phyloP scores from a whole-genome alignment of 495 filamentous ascomycete species.

The Penicillium lagena region DNA sequence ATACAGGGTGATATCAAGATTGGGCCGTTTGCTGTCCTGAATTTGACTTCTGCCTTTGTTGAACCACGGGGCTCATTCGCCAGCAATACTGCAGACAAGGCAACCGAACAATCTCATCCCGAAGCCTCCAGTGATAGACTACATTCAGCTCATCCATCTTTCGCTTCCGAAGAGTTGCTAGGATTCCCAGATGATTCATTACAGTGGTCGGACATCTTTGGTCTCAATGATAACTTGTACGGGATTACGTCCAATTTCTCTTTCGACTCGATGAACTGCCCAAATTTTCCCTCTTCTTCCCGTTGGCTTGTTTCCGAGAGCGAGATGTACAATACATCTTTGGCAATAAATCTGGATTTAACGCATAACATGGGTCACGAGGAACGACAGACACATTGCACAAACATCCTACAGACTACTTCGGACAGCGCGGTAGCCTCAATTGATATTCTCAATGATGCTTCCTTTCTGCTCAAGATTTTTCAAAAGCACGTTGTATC shows the following conservation, averaged over 20 bases:
- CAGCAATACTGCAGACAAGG: background rate
- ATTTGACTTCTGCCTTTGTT: background rate
- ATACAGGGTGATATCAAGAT: slow-evolving; percentile 7
- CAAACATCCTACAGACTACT: no score
- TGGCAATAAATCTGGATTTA: no score
- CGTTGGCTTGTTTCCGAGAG: background rate
- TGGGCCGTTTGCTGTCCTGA: slow-evolving; percentile 17
- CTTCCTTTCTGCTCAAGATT: slow-evolving; percentile 17
- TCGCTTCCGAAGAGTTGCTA: no score
- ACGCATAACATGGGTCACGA: no score
- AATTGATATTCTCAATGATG: slow-evolving; percentile 8
- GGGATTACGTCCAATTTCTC: slow-evolving; percentile 3
- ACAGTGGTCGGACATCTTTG: slow-evolving; percentile 19
- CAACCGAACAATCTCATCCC: no score
- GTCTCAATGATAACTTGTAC: slow-evolving; percentile 11
- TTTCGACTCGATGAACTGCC: background rate
- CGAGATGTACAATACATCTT: background rate
- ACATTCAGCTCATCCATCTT: no score
- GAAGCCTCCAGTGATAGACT: no score
- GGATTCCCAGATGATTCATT: slow-evolving; percentile 10
- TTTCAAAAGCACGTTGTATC: slow-evolving; percentile 18
- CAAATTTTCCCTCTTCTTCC: background rate
- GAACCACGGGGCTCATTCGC: no score
- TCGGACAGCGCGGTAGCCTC: no score
- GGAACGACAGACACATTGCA: no score